phyloP scores from a whole-genome alignment of 495 filamentous ascomycete genomes.

The Aspergillus nanangensis region DNA sequence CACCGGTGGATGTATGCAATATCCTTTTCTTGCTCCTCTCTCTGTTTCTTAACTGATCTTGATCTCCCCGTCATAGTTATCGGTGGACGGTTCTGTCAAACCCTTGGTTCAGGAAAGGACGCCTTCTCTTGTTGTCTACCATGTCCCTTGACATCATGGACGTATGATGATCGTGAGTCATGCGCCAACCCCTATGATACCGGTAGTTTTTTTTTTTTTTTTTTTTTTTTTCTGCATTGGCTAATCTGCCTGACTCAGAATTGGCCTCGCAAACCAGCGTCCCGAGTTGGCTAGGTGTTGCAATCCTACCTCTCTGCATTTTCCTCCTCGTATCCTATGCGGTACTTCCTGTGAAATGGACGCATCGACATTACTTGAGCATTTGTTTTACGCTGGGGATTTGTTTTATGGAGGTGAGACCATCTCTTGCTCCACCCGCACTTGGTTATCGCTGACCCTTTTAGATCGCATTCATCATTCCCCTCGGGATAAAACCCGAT shows the following conservation, averaged over 20 bases:
- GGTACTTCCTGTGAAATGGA: constrained; percentile 82
- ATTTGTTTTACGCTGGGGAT: constrained; percentile 75
- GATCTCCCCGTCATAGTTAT: constrained; percentile 47
- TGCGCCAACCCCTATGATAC: not conserved
- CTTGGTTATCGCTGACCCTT: constrained; percentile 4
- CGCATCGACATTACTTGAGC: constrained; percentile 87
- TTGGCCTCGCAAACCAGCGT: constrained; percentile 60
- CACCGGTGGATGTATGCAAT: constrained; percentile 58
- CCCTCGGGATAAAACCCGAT: constrained; percentile 71
- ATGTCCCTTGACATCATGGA: constrained; percentile 80
- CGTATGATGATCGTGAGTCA: constrained; percentile 68
- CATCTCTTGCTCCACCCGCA: not conserved
- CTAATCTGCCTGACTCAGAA: constrained; percentile 37
- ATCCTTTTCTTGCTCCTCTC: not conserved
- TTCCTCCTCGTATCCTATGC: constrained; percentile 82
- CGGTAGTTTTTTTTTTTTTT: too few species aligned
- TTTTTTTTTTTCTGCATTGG: too few species aligned
- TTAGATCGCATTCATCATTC: constrained; percentile 76
- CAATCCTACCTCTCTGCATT: constrained; percentile 61
- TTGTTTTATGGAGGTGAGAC: constrained; percentile 62
- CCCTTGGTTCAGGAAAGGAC: constrained; percentile 35
- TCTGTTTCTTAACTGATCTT: not conserved
- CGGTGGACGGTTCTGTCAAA: constrained; percentile 61
- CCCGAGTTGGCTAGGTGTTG: constrained; percentile 77
- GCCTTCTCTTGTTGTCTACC: constrained; percentile 78